phyloP scores from a whole-genome alignment of 768 basidiomycete genomes.

The Boletus sensibilis region DNA sequence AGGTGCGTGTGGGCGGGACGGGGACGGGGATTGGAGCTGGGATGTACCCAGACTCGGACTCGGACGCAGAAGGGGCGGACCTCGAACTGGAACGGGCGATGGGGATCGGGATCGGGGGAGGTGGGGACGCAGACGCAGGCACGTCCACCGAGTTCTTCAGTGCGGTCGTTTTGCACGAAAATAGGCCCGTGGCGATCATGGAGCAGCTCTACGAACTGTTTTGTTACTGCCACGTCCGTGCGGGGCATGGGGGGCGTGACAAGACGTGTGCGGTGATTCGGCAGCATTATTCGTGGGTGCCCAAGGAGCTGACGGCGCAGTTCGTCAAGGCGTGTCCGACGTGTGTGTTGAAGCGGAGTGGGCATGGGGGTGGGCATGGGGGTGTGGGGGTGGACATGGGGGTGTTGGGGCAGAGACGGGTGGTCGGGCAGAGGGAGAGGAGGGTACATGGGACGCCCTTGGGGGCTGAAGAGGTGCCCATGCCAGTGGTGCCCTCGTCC shows the following conservation, averaged over 20 bases:
- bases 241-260: conserved; percentile 75
- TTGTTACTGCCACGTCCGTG: conserved; percentile 65
- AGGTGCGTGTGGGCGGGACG: conserved; percentile 4
- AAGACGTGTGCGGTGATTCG: conserved; percentile 69
- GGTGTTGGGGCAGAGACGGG: background rate
- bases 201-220: conserved; percentile 80
- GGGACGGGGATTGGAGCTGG: background rate
- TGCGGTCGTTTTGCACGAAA: conserved; percentile 66
- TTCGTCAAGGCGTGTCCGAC: conserved; percentile 82
- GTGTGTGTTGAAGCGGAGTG: conserved; percentile 51
- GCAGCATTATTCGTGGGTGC: conserved; percentile 76
- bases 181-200: conserved; percentile 69
- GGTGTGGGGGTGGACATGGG: conserved; percentile 7
- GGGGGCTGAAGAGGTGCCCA: background rate
- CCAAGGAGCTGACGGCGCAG: conserved; percentile 76
- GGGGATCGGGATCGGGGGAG: conserved; percentile 5
- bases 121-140: background rate
- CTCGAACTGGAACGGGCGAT: conserved; percentile 19
- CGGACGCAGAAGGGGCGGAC: conserved; percentile 4
- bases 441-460: background rate
- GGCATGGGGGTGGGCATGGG: conserved; percentile 27
- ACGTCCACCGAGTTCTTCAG: conserved; percentile 14
- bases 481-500: background rate
- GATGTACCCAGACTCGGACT: background rate
- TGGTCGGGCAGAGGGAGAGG: background rate